Base-by-base conservation (phyloP, 2,329 filamentous ascomycete species). In the Talaromyces sp. region DNA sequence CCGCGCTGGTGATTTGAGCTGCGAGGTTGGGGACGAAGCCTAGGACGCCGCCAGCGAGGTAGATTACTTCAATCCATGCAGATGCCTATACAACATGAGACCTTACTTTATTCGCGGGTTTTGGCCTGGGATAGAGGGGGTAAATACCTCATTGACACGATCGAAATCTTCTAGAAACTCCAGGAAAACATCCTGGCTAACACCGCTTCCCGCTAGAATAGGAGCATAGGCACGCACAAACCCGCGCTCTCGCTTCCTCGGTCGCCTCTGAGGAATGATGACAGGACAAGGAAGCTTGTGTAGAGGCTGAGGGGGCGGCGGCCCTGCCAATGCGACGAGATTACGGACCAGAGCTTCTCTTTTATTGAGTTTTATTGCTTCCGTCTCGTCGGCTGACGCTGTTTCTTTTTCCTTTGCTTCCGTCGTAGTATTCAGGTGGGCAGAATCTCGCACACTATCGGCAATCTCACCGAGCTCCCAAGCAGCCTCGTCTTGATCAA, bases 181-280 rank as follows among this genome's bases (percentile, higher is more conserved):
- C 3, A 78, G 57, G 25, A 77, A 79, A 46, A 70, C 72, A 12
- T 66, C 66, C 62, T 78, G 69, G 52, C 69, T 66, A 54, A 79
- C 72, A 5, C 74, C 77, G 37, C 70, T 72, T 4, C 73, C 68
- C 1, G 65, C 65, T 3, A 79, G 68, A 1, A 68, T 69, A 0
- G 76, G 76, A 1, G 77, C 73, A 66, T 78, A 79, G 2, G 76
- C 77, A 1, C 70, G 69, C 52, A 77, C 69, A 44, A 79, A 79
- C 0, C 75, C 76, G 9, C 76, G 71, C 12, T 69, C 66, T 16
- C 71, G 71, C 12, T 68, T 65, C 23, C 71, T 67, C 1, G 77
- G 76, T 58, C 76, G 68, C 2, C 75, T 70, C 63, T 79, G 76
- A 0, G 76, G 76, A 18, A 78, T 65, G 23, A 77, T 70, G 21